phyloP scores from a whole-genome alignment of 768 basidiomycete genomes.

The Phanerochaete sordida region DNA sequence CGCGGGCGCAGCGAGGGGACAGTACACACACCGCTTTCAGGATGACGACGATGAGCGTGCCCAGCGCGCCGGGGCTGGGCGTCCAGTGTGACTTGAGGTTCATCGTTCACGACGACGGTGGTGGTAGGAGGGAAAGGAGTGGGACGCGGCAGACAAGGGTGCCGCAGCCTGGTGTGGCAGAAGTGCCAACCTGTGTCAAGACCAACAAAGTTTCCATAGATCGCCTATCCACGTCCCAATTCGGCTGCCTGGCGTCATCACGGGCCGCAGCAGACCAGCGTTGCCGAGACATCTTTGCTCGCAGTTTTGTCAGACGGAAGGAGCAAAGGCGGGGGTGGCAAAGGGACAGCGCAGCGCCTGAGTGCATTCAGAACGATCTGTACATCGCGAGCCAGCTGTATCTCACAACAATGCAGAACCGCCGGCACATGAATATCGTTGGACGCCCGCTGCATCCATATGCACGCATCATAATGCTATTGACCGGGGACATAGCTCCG shows the following conservation, averaged over 20 bases:
- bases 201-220: constrained; percentile 4
- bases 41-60: constrained; percentile 90
- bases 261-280: neutral
- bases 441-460: neutral
- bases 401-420: neutral
- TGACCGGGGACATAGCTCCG: constrained; percentile 55
- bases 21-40: constrained; percentile 79
- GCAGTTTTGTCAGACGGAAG: neutral
- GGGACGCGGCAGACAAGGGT: neutral
- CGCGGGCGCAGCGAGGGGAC: constrained; percentile 2
- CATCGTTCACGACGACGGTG: constrained; percentile 1
- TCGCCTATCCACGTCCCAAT: constrained; percentile 8
- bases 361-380: neutral
- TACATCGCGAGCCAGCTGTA: neutral
- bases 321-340: neutral
- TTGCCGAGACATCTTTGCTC: neutral
- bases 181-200: constrained; percentile 2
- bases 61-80: constrained; percentile 68
- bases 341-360: neutral
- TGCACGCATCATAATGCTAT: constrained; percentile 16
- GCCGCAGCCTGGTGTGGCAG: constrained; percentile 5
- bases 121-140: constrained; percentile 1
- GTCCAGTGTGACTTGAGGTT: constrained; percentile 39
- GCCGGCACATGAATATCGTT: too few species aligned
- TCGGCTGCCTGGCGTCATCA: constrained; percentile 1